A percentile compares a stretch with the other conserved stretches of the same genome.
phyloP scores from a whole-genome alignment of 371 early-diverging fungal species.

The Circinella minor region DNA sequence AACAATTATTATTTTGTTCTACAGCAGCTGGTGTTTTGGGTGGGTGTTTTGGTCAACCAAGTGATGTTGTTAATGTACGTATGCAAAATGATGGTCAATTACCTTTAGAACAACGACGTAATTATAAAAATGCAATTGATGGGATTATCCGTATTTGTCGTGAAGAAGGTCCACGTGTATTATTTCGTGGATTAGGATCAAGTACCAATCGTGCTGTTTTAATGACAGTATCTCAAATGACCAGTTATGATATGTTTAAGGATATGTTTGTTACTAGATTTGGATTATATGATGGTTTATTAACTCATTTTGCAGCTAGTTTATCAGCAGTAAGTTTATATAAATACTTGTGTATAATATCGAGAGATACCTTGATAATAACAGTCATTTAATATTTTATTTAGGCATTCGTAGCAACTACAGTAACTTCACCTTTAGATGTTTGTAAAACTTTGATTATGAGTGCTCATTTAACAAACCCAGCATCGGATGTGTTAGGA shows the following conservation, averaged over 20 bases:
- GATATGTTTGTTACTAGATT: conserved; percentile 51
- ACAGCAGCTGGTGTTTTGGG: conserved; percentile 70
- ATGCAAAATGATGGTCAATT: conserved; percentile 79
- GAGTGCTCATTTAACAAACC: conserved; percentile 54
- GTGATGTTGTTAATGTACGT: conserved; percentile 76
- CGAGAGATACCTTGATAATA: no score
- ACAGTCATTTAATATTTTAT: not conserved
- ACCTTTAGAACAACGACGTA: conserved; percentile 59
- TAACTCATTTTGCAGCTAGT: conserved; percentile 70
- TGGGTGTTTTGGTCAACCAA: conserved; percentile 75
- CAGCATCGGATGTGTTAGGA: not conserved
- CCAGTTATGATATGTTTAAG: conserved; percentile 69
- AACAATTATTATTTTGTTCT: conserved; percentile 60
- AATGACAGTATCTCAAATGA: conserved; percentile 72
- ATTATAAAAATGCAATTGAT: conserved; percentile 72
- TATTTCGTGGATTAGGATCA: conserved; percentile 67
- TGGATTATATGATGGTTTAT: conserved; percentile 56
- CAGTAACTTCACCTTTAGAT: conserved; percentile 85
- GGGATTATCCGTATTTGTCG: conserved; percentile 65
- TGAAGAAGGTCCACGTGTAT: conserved; percentile 59
- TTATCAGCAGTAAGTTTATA: conserved; percentile 56
- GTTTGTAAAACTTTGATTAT: conserved; percentile 92
- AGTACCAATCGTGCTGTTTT: conserved; percentile 69
- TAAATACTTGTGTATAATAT: not conserved
- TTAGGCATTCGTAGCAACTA: conserved; percentile 88